Conservation (phyloP, 1,284 basidiomycete species). For the Peniophora sp. region DNA sequence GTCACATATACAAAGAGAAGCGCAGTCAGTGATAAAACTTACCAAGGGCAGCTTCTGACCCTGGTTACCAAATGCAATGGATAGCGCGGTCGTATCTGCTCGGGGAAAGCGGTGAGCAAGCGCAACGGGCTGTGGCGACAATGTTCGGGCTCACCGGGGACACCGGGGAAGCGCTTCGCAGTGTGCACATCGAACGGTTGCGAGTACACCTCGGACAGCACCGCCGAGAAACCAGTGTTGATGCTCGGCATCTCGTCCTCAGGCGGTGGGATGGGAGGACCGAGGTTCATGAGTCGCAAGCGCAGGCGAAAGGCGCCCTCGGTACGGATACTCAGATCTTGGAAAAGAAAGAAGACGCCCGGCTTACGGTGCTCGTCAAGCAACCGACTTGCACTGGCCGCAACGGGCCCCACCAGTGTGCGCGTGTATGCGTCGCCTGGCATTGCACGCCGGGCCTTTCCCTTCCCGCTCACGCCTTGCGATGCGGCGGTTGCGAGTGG, state of each 20-base stretch:
- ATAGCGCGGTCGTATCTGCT: conserved; percentile 79
- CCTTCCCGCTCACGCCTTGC: conserved; percentile 11
- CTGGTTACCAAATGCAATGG: conserved; percentile 86
- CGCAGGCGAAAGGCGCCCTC: conserved; percentile 75
- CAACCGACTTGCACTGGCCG: conserved; percentile 76
- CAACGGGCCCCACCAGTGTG: conserved; percentile 82
- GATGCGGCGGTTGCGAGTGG: conserved; percentile 10
- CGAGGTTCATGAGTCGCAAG: conserved; percentile 78
- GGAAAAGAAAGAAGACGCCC: conserved; percentile 85
- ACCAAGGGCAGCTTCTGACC: conserved; percentile 86
- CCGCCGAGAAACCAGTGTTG: conserved; percentile 57
- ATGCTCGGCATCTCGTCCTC: conserved; percentile 57
- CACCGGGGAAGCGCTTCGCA: conserved; percentile 88
- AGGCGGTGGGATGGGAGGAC: conserved; percentile 62
- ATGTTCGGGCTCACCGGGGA: conserved; percentile 58
- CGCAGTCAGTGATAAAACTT: conserved; percentile 19
- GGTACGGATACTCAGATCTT: conserved; percentile 81
- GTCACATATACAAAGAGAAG: not conserved
- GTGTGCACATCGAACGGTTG: conserved; percentile 88
- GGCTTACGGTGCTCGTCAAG: conserved; percentile 75
- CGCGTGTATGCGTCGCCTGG: conserved; percentile 70
- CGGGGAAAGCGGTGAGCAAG: conserved; percentile 6
- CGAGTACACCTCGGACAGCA: conserved; percentile 80
- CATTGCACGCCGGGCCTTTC: conserved; percentile 25
- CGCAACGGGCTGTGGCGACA: conserved; percentile 3